Evolutionary conservation across 768 basidiomycete species (phyloP), one percentile per base, ranked within the genome.

Genomic region (Jaapia argillacea): DNA sequence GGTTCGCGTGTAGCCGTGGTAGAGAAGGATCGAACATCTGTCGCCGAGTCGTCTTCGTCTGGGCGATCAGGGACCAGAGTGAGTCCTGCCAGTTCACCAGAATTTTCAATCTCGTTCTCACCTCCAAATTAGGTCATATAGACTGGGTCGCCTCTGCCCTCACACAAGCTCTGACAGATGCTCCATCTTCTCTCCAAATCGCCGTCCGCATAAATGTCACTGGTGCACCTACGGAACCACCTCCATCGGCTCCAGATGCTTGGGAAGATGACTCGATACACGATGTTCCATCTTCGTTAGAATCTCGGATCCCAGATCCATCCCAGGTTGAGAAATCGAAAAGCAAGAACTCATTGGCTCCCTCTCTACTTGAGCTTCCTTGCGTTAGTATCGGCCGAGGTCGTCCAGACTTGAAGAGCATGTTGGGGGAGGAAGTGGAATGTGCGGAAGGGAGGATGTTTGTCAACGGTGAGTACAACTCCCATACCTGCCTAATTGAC

Each of bases 401-500:
- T 1, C 56, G 75, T 1, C 73, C 75, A 0, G 65, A 75, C 42
- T 28, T 78, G 2, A 41, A 51, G 4, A 45, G 48, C 0, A 51
- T 75, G 2, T 38, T 76, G 2, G 44, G 50, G 2, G 57, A 61
- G 12, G 72, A 75, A 47, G 61, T 69, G 6, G 50, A 36, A 2
- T 46, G 48, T 4, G 58, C 60, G 5, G 49, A 49, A 3, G 74
- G 70, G 5, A 56, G 60, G 4, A 59, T 75, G 51, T 67, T 69
- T 5, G 67, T 78, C 22, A 72, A 63, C 24, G 75, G 76, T 74
- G 44, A 5, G 67, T 59, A n/a, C n/a, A n/a, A n/a, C n/a, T n/a
- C n/a, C n/a, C n/a, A n/a, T n/a, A n/a, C n/a, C 0, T 5, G 4
- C 16, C 20, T 4, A 6, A 3, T 6, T 1, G 6, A 13, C 14